A percentile compares a stretch with the other conserved stretches of the same genome.
phyloP scores from a whole-genome alignment of 441 rosid genomes.

The Populus hybrid region DNA sequence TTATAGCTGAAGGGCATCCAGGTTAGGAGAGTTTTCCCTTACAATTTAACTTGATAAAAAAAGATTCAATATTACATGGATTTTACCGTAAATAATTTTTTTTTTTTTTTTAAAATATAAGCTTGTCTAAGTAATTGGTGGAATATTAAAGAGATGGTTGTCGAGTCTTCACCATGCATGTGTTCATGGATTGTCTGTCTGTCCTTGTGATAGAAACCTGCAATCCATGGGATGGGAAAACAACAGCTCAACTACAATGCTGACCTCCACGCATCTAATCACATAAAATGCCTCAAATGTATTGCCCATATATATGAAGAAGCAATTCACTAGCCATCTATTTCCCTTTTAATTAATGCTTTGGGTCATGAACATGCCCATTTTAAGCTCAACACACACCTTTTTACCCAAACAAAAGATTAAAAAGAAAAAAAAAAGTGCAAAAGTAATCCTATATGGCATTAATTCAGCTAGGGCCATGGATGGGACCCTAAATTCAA shows the following conservation, averaged over 20 bases:
- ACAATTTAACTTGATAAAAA: too few relatives aligned
- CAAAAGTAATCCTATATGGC: not conserved
- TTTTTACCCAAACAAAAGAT: not conserved
- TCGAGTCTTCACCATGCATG: too few relatives aligned
- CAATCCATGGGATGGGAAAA: not conserved
- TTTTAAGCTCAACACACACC: not conserved
- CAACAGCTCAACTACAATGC: conserved; percentile 2
- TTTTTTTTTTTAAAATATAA: too few relatives aligned
- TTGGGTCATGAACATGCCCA: not conserved
- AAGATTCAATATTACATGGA: too few relatives aligned
- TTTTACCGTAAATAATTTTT: too few relatives aligned
- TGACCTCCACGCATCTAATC: not conserved
- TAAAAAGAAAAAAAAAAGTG: not conserved
- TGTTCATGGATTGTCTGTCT: not conserved
- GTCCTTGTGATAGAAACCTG: not conserved
- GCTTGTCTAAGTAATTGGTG: too few relatives aligned
- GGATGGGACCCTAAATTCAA: not conserved
- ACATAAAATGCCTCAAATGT: not conserved
- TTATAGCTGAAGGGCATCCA: not conserved
- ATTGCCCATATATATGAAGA: not conserved
- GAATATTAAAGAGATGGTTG: too few relatives aligned
- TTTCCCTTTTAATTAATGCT: not conserved
- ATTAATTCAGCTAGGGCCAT: not conserved
- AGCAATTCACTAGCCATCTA: not conserved
- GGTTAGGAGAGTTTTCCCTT: not conserved